A percentile compares a stretch with the other conserved stretches of the same genome.
Evolutionary conservation across 768 basidiomycete species (phyloP).

Genomic region (Coprinellus micaceus): DNA sequence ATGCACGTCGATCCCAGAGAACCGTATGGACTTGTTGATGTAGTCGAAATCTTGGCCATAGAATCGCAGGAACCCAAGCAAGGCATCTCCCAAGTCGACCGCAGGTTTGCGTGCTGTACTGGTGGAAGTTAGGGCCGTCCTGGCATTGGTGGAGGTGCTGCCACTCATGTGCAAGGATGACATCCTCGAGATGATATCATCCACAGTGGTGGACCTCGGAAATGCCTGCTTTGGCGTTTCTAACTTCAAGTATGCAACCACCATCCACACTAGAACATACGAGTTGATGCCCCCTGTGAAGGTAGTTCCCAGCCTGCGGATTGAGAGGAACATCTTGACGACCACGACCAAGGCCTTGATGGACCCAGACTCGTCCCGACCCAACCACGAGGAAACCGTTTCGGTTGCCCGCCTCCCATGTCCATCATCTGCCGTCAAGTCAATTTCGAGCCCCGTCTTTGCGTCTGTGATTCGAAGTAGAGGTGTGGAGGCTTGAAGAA

Average conservation of each 20-base stretch:
- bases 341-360: slow-evolving; percentile 20
- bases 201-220: too few relatives aligned
- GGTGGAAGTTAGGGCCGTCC: too few relatives aligned
- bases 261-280: slow-evolving; percentile 27
- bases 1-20: slow-evolving; percentile 13
- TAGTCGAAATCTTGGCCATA: slow-evolving; percentile 23
- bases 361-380: slow-evolving; percentile 8
- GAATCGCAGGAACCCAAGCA: slow-evolving; percentile 21
- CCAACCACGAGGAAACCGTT: slow-evolving; percentile 20
- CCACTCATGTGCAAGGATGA: too few relatives aligned
- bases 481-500: slow-evolving; percentile 19
- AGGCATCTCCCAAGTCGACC: slow-evolving; percentile 15
- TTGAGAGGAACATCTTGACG: slow-evolving; percentile 23
- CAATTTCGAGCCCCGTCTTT: slow-evolving; percentile 22
- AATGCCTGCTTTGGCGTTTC: too few relatives aligned
- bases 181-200: background rate
- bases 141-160: too few relatives aligned
- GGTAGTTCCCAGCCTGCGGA: slow-evolving; percentile 22
- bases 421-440: slow-evolving; percentile 17
- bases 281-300: slow-evolving; percentile 27
- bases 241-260: slow-evolving; percentile 24
- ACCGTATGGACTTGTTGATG: slow-evolving; percentile 11
- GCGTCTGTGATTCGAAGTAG: slow-evolving; percentile 23
- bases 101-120: too few relatives aligned
- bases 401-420: slow-evolving; percentile 19